Evolutionary conservation across 2,329 filamentous ascomycete genomes (phyloP), one percentile per base, ranked within the genome.

Genomic region (Monosporascus sp.): DNA sequence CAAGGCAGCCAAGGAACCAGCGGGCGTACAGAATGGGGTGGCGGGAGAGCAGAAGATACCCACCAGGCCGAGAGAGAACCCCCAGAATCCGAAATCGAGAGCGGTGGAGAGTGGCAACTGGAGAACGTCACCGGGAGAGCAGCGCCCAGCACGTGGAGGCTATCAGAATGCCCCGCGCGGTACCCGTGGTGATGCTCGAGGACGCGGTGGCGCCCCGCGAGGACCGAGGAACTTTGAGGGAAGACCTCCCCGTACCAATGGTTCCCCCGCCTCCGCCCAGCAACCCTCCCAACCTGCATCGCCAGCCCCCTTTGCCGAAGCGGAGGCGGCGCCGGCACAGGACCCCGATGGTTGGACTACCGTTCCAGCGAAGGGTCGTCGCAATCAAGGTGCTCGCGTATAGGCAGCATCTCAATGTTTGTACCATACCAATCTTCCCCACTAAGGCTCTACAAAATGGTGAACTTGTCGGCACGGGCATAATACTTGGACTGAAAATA

Each of bases 291-390:
- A 60, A 45, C 48, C 60, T 35, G 40, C 61, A 2, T 58, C 66
- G 9, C 56, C 65, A 37, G 55, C 60, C n/a, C 37, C 61, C 24
- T 26, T 46, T 24, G 22, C 14, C 22, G 62, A 66, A 37, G 59
- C 55, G 11, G 64, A 74, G 50, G 62, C 65, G 37, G 68, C 72
- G 37, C 70, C 73, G 49, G 69, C 73, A 40, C 68, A 74, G 49
- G 79, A 82, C 47, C 82, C 82, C 38, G 83, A 86, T 65, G 84
- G 84, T 60, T 87, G 84, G 84, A 84, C 81, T 58, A 86, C 80
- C 26, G 84, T 84, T 51, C 57, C 70, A 8, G 54, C 63, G 53
- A 76, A 76, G 63, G 67, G 67, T 48, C 63, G 79, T 66, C 58
- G 74, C 48, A 54, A 51, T 37, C 52, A 60, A 52, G 45, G 54